phyloP scores from a whole-genome alignment of 1,284 basidiomycete species.

The Ustilago bromivora region DNA sequence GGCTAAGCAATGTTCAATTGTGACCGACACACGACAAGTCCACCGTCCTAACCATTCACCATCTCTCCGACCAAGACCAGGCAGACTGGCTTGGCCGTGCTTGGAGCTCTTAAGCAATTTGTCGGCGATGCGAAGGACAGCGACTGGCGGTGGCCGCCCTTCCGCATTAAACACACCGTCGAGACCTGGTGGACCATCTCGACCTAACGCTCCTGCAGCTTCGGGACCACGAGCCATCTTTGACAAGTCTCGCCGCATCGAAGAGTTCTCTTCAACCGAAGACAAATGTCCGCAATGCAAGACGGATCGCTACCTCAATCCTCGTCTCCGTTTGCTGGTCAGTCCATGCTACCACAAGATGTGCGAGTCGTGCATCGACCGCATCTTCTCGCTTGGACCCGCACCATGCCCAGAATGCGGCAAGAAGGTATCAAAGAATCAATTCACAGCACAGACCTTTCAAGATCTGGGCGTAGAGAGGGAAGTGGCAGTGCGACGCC shows the following conservation, averaged over 20 bases:
- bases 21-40: constrained; percentile 4
- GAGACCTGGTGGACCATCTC: constrained; percentile 41
- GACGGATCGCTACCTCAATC: constrained; percentile 94
- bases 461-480: constrained; percentile 96
- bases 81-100: neutral
- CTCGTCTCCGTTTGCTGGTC: constrained; percentile 90
- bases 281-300: constrained; percentile 98
- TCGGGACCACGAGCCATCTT: constrained; percentile 44
- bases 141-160: constrained; percentile 21
- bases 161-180: constrained; percentile 15
- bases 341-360: constrained; percentile 98
- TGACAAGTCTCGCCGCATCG: constrained; percentile 59
- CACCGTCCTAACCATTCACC: neutral
- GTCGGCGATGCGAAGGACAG: constrained; percentile 40
- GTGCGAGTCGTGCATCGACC: constrained; percentile 84
- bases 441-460: constrained; percentile 96
- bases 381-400: constrained; percentile 93
- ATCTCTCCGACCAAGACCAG: neutral
- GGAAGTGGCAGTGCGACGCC: constrained; percentile 87
- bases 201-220: constrained; percentile 24
- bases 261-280: constrained; percentile 62
- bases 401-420: constrained; percentile 95
- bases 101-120: constrained; percentile 7
- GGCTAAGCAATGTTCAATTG: constrained; percentile 14
- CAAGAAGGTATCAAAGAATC: constrained; percentile 88